A percentile compares a stretch with the other conserved stretches of the same genome.
Conservation (phyloP, 257 asterid genomes). For the Penstemon barbatus region DNA sequence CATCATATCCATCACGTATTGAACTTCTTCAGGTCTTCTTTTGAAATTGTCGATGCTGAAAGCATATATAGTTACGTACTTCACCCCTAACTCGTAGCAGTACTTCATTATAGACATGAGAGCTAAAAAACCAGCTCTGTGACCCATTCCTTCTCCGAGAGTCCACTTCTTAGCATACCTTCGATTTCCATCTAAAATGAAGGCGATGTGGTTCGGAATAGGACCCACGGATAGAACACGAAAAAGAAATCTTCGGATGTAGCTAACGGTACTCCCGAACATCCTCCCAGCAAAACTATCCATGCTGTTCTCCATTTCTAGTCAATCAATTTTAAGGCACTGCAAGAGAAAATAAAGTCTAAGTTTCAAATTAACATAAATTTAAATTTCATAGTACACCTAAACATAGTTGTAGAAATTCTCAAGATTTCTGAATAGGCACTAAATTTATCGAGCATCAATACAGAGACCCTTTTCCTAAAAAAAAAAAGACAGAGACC, state of each 20-base stretch:
- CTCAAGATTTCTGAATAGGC: no score
- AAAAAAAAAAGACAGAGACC: no score
- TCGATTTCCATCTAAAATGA: constrained; percentile 65
- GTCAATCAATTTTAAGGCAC: no score
- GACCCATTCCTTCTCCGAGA: constrained; percentile 54
- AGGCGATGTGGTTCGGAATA: constrained; percentile 61
- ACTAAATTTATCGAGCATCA: no score
- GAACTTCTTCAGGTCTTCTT: constrained; percentile 59
- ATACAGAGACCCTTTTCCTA: no score
- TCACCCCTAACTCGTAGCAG: constrained; percentile 65
- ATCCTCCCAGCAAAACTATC: constrained; percentile 33
- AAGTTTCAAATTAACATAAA: no score
- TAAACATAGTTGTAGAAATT: no score
- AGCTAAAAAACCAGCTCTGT: constrained; percentile 62
- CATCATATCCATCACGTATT: constrained; percentile 67
- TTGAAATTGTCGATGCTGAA: constrained; percentile 84
- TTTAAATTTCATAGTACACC: no score
- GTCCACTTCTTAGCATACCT: constrained; percentile 31
- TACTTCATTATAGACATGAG: constrained; percentile 66
- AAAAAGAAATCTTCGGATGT: constrained; percentile 48
- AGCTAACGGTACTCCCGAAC: constrained; percentile 38
- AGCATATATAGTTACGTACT: constrained; percentile 53
- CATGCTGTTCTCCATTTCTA: constrained; percentile 6
- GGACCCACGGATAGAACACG: constrained; percentile 55
- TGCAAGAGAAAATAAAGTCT: no score